These are phyloP conservation scores for Alternaria sp. DNA, from an alignment of 2,329 filamentous ascomycete species.

Conservation along the genomic window DNA sequence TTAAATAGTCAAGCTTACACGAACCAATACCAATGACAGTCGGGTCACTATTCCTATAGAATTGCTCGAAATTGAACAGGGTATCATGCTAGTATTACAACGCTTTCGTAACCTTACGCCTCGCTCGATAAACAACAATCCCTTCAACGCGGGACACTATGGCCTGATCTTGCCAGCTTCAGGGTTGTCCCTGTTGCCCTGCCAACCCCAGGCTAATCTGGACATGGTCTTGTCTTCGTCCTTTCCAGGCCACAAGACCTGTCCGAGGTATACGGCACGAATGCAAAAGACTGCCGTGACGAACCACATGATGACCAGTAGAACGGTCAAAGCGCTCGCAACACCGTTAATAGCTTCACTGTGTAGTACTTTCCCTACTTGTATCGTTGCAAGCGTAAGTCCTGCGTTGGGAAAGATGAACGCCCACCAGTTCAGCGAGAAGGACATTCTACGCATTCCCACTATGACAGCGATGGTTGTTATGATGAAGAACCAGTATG, in stretches of 20 bases:
- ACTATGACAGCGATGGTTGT: conserved; percentile 50
- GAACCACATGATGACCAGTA: conserved; percentile 64
- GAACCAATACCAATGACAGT: background rate
- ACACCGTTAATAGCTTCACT: conserved; percentile 63
- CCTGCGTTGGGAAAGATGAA: conserved; percentile 73
- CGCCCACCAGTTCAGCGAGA: conserved; percentile 60
- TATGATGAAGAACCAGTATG: conserved; percentile 62
- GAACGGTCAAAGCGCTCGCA: conserved; percentile 63
- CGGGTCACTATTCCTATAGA: background rate
- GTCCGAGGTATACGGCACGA: conserved; percentile 58
- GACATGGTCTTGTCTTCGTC: conserved; percentile 47
- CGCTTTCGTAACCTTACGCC: background rate
- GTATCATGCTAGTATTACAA: conserved; percentile 4
- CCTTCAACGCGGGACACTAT: background rate
- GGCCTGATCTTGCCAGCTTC: conserved; percentile 20
- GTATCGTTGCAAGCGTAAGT: conserved; percentile 67
- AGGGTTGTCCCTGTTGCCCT: conserved; percentile 26
- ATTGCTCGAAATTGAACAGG: background rate
- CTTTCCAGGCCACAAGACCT: conserved; percentile 64
- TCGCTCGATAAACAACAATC: background rate
- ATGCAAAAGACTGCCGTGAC: conserved; percentile 61
- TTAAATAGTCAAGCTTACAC: background rate
- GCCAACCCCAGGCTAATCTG: conserved; percentile 35
- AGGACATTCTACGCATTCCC: conserved; percentile 51
- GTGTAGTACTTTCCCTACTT: conserved; percentile 62